A percentile compares a stretch with the other conserved stretches of the same genome.
These are phyloP conservation scores for Hypoxylon lienhwacheense DNA, from an alignment of 495 filamentous ascomycete species.

Conservation along the genomic window DNA sequence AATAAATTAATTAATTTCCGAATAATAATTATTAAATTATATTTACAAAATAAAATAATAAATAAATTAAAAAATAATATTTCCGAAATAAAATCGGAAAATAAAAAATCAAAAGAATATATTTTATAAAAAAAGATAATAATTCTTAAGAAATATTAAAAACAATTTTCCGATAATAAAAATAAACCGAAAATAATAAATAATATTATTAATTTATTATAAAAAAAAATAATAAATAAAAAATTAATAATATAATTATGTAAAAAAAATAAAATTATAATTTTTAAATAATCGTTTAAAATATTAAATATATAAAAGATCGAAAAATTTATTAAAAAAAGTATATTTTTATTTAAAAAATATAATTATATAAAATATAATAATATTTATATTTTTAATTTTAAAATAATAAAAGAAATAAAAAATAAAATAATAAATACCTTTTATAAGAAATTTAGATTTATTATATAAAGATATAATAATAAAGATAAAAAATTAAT, in stretches of 20 bases:
- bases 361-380: not conserved
- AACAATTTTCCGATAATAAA: not conserved
- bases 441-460: not conserved
- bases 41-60: not conserved
- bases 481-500: not conserved
- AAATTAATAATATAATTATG: not conserved
- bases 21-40: not conserved
- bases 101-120: not conserved
- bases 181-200: not conserved
- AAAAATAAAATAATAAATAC: no score
- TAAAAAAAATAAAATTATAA: not conserved
- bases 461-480: not conserved
- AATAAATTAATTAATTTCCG: not conserved
- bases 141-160: not conserved
- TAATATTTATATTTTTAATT: not conserved
- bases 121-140: not conserved
- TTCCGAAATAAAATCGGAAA: no score
- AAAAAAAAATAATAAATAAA: not conserved
- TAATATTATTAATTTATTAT: not conserved
- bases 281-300: not conserved
- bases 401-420: no score
- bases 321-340: not conserved
- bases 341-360: not conserved
- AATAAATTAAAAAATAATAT: not conserved
- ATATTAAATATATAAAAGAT: not conserved